Evolutionary conservation across 352 stramenopile genomes (phyloP).

Genomic region (Phytophthora brassicae): DNA sequence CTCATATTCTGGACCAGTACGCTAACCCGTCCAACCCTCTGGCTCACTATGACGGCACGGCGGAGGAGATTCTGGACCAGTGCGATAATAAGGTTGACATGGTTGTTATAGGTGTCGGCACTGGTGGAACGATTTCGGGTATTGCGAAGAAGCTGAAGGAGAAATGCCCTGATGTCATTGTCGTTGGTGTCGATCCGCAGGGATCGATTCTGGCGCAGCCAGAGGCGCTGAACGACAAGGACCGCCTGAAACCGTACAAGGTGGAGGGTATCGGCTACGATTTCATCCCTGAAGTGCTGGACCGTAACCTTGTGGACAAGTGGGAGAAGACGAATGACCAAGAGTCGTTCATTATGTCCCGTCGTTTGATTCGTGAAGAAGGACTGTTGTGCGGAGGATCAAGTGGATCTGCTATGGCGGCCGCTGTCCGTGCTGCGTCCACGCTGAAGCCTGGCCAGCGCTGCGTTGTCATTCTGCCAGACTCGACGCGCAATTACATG

Average conservation of each 20-base stretch:
- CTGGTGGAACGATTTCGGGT: slow-evolving; percentile 94
- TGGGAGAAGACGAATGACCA: slow-evolving; percentile 96
- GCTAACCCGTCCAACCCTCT: slow-evolving; percentile 94
- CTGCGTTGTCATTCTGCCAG: slow-evolving; percentile 93
- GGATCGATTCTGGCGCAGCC: slow-evolving; percentile 93
- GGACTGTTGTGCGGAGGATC: slow-evolving; percentile 94
- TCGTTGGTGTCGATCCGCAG: slow-evolving; percentile 90
- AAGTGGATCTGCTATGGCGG: slow-evolving; percentile 86
- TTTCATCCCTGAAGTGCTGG: slow-evolving; percentile 95
- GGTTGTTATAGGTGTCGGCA: slow-evolving; percentile 93
- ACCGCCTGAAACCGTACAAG: slow-evolving; percentile 86
- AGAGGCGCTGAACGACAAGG: slow-evolving; percentile 91
- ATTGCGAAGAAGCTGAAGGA: slow-evolving; percentile 94
- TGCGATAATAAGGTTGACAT: slow-evolving; percentile 94
- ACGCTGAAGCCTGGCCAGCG: slow-evolving; percentile 85
- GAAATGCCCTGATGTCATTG: slow-evolving; percentile 74
- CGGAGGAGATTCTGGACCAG: slow-evolving; percentile 93
- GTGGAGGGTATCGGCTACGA: slow-evolving; percentile 98
- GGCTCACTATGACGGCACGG: slow-evolving; percentile 95
- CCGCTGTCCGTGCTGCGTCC: slow-evolving; percentile 79
- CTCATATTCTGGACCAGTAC: slow-evolving; percentile 97
- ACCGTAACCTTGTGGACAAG: slow-evolving; percentile 89
- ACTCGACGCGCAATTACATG: slow-evolving; percentile 98
- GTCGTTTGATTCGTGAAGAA: slow-evolving; percentile 94
- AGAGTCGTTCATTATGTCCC: slow-evolving; percentile 94